These are phyloP conservation scores for Diaporthe capsici DNA, from an alignment of 2,329 filamentous ascomycete species.

Conservation along the genomic window DNA sequence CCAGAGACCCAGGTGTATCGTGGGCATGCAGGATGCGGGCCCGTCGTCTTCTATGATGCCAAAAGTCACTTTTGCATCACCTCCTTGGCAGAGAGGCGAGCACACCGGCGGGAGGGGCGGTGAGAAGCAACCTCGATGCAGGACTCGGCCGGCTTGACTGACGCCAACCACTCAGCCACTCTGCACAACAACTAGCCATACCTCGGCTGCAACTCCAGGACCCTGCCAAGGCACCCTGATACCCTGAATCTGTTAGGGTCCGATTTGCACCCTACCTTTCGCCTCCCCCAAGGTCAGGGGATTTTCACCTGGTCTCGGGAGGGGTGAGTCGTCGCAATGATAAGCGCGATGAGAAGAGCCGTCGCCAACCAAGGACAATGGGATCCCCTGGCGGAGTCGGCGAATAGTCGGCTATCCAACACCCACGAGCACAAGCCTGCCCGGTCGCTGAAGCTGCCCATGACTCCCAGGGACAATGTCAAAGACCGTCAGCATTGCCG, in stretches of 20 bases:
- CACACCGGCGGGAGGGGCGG: slow-evolving; percentile 23
- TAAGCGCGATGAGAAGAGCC: background rate
- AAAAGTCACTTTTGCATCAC: slow-evolving; percentile 33
- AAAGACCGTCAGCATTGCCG: background rate
- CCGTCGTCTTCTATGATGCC: slow-evolving; percentile 20
- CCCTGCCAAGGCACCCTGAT: slow-evolving; percentile 23
- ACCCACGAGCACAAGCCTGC: background rate
- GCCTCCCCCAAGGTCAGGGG: slow-evolving; percentile 22
- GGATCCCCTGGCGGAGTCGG: background rate
- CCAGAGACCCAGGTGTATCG: slow-evolving; percentile 22
- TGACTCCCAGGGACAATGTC: background rate
- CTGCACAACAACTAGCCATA: background rate
- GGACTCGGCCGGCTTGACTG: background rate
- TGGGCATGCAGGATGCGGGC: slow-evolving; percentile 26
- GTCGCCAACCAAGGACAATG: background rate
- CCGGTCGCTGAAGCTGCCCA: background rate
- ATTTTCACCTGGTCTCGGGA: background rate
- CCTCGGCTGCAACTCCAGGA: slow-evolving; percentile 24
- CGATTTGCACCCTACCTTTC: background rate
- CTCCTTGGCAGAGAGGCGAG: slow-evolving; percentile 1
- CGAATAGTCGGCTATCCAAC: background rate
- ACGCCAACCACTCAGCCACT: background rate
- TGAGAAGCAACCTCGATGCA: slow-evolving; percentile 19
- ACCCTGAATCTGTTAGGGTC: slow-evolving; percentile 29
- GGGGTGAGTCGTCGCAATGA: background rate